Evolutionary conservation across 1,139 yeast genomes (phyloP).

Genomic region (Geotrichum cucujoidarum): DNA sequence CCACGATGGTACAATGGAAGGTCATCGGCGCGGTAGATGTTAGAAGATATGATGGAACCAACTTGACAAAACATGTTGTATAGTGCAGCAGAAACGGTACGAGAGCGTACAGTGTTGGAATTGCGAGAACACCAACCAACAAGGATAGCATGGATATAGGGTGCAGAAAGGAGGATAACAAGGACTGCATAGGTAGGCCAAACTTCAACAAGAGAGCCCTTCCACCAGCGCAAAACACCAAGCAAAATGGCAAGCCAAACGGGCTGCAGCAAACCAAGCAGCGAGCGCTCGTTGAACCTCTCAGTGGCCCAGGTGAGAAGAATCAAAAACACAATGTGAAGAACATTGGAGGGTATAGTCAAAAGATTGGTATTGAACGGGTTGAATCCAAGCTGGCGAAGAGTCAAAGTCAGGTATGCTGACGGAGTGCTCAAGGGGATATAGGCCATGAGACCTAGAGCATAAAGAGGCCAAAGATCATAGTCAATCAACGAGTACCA

Average conservation of each 20-base stretch:
- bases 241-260: constrained; percentile 43
- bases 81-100: constrained; percentile 58
- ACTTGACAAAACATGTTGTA: constrained; percentile 60
- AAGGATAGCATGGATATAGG: constrained; percentile 49
- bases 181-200: constrained; percentile 52
- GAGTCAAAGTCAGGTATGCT: constrained; percentile 48
- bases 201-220: constrained; percentile 41
- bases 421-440: constrained; percentile 41
- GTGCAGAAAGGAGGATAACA: constrained; percentile 44
- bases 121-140: constrained; percentile 60
- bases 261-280: constrained; percentile 24
- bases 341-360: constrained; percentile 47
- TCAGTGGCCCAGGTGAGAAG: constrained; percentile 37
- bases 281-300: constrained; percentile 44
- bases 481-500: constrained; percentile 45
- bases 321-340: constrained; percentile 41
- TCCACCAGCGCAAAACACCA: constrained; percentile 48
- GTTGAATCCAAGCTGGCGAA: constrained; percentile 50
- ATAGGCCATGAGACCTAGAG: constrained; percentile 45
- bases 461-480: constrained; percentile 55
- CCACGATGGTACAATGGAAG: constrained; percentile 56
- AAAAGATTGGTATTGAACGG: constrained; percentile 53
- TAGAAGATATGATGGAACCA: constrained; percentile 49
- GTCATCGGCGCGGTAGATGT: constrained; percentile 54
- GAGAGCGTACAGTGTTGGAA: constrained; percentile 52